Base-by-base conservation (phyloP, 129 eudicot genomes). In the Helichrysum umbraculigerum region DNA sequence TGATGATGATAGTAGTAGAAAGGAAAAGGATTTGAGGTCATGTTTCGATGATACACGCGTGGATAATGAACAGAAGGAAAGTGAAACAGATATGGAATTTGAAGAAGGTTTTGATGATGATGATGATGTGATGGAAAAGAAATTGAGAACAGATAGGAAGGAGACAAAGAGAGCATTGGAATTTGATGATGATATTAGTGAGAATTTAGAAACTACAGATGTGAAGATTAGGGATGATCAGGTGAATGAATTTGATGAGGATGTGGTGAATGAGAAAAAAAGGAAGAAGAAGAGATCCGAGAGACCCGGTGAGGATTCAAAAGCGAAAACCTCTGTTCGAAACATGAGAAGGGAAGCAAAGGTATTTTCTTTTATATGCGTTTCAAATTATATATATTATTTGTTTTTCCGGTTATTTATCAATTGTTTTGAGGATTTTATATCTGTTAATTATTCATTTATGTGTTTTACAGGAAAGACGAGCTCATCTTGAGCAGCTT, bases 261-360 rank as follows among this genome's bases (percentile, higher is more conserved):
- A 25, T 10, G 76, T 25, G 60, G 57, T 74, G 90, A 82, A 82
- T 28, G 76, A 78, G 50, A 83, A 79, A 76, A 80, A 77, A 6
- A 20, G 21, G 75, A 83, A 44, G 65, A 86, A 73, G 34, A 86
- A 82, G 82, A 87, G 84, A 52, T 72, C 10, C 14, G 72, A 81
- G 80, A 79, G 79, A 68, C 76, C 39, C 1, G 57, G 65, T 6
- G 84, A 82, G 4, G 83, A 81, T 4, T 30, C 35, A 62, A 84
- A 85, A 64, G 62, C 70, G 25, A 83, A 87, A 72, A 33, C 29
- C 10, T 59, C 85, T 1, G 17, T 70, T 37, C 37, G 85, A 1
- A 81, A 80, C 33, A 90, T 88, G 79, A 73, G 86, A 82, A 93
- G 68, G 64, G 95, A 93, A 78, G 90, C 82, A 62, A 88, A 93